These are phyloP conservation scores for Nakazawaea wickerhamii DNA, from an alignment of 805 yeast species.

Conservation along the genomic window DNA sequence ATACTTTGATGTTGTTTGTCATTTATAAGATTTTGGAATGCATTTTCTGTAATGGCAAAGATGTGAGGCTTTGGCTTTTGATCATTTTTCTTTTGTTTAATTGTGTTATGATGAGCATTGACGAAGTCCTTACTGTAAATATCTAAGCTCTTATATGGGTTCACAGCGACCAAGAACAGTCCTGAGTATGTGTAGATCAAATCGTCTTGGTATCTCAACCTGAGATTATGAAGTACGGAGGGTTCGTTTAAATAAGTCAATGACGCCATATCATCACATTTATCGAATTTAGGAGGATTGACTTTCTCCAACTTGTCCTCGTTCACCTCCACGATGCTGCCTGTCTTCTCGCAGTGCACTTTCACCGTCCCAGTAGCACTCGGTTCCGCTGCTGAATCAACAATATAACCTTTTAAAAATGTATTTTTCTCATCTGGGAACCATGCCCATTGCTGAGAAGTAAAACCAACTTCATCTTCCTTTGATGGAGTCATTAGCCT, in stretches of 20 bases:
- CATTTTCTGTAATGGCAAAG: conserved; percentile 82
- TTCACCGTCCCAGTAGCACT: conserved; percentile 29
- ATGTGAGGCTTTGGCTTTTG: conserved; percentile 66
- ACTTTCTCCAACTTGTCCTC: conserved; percentile 52
- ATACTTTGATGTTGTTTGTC: conserved; percentile 80
- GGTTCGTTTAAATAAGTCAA: conserved; percentile 93
- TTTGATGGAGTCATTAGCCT: conserved; percentile 2
- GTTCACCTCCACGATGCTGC: conserved; percentile 34
- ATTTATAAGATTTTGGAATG: conserved; percentile 67
- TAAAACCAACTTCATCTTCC: conserved; percentile 12
- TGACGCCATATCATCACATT: conserved; percentile 93
- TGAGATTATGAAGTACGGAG: conserved; percentile 82
- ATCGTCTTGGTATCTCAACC: conserved; percentile 71
- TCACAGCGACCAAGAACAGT: conserved; percentile 87
- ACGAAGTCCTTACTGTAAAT: conserved; percentile 62
- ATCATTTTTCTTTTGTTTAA: conserved; percentile 12
- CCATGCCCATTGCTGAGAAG: conserved; percentile 65
- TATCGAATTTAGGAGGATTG: conserved; percentile 87
- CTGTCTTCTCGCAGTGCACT: conserved; percentile 35
- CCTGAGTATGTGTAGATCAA: conserved; percentile 93
- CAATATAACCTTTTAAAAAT: conserved; percentile 57
- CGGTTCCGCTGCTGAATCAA: conserved; percentile 35
- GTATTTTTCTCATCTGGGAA: conserved; percentile 53
- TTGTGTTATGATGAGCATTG: conserved; percentile 40
- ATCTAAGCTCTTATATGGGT: conserved; percentile 76